phyloP scores from a whole-genome alignment of 495 filamentous ascomycete genomes.

The Cercophora scortea region DNA sequence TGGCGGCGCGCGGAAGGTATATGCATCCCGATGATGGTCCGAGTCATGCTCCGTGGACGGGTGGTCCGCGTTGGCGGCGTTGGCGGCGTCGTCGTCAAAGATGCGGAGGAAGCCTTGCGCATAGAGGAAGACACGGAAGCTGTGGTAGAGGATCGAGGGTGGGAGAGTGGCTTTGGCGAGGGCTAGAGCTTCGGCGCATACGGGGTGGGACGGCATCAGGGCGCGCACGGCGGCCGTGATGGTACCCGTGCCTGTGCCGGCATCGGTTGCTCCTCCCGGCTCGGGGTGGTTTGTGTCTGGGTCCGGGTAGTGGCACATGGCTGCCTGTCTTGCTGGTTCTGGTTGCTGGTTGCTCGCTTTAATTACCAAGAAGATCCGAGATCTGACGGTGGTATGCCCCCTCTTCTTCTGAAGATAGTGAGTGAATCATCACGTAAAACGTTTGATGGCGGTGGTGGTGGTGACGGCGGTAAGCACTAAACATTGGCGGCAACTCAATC shows the following conservation, averaged over 20 bases:
- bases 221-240: slow-evolving; percentile 20
- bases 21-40: neutral
- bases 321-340: neutral
- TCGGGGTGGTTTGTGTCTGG: neutral
- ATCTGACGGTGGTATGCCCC: too few relatives aligned
- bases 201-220: slow-evolving; percentile 17
- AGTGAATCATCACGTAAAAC: too few relatives aligned
- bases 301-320: neutral
- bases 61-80: neutral
- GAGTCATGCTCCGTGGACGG: neutral
- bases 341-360: neutral
- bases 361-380: neutral
- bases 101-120: slow-evolving; percentile 22
- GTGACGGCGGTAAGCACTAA: too few relatives aligned
- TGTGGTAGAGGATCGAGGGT: slow-evolving; percentile 37
- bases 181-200: slow-evolving; percentile 20
- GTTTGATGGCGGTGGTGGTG: too few relatives aligned
- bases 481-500: too few relatives aligned
- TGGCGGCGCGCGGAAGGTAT: slow-evolving; percentile 6
- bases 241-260: slow-evolving; percentile 8
- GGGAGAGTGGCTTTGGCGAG: slow-evolving; percentile 24
- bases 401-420: too few relatives aligned
- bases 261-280: neutral
- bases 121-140: slow-evolving; percentile 37
- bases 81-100: neutral